phyloP scores from a whole-genome alignment of 805 yeast genomes.

The Cyberlindnera subsufficiens region DNA sequence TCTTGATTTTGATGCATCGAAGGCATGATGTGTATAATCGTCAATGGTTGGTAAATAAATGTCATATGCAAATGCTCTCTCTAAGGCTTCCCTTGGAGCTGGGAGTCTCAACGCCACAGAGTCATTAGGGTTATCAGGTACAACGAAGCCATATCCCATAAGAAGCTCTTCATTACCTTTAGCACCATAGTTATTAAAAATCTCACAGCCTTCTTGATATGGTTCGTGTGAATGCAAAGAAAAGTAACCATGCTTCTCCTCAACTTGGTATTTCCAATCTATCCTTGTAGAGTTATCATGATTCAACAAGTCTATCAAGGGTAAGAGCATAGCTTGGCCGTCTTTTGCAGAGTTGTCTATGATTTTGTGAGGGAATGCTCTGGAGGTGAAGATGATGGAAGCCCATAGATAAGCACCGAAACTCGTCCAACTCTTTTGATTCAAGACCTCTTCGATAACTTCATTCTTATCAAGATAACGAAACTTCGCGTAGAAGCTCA shows the following conservation, averaged over 20 bases:
- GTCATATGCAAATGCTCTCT: slow-evolving; percentile 30
- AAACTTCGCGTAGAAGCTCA: slow-evolving; percentile 12
- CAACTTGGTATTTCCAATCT: slow-evolving; percentile 47
- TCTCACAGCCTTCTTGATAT: slow-evolving; percentile 31
- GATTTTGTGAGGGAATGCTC: slow-evolving; percentile 69
- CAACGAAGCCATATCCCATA: slow-evolving; percentile 71
- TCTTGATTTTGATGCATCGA: slow-evolving; percentile 16
- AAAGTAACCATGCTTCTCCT: slow-evolving; percentile 12
- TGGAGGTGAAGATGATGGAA: slow-evolving; percentile 58
- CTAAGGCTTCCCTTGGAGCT: slow-evolving; percentile 26
- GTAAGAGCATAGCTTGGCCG: slow-evolving; percentile 61
- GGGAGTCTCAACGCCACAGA: slow-evolving; percentile 58
- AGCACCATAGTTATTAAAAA: slow-evolving; percentile 82
- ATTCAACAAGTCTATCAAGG: slow-evolving; percentile 73
- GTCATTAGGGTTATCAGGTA: slow-evolving; percentile 49
- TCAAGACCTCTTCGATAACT: slow-evolving; percentile 16
- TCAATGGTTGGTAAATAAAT: slow-evolving; percentile 32
- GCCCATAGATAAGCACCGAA: slow-evolving; percentile 76
- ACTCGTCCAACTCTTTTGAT: slow-evolving; percentile 46
- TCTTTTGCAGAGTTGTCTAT: slow-evolving; percentile 29
- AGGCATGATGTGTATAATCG: slow-evolving; percentile 37
- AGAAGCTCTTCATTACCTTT: slow-evolving; percentile 86
- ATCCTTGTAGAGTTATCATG: slow-evolving; percentile 61
- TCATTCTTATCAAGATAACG: slow-evolving; percentile 9
- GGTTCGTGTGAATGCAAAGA: slow-evolving; percentile 14